phyloP scores from a whole-genome alignment of 148 eudicot genomes.

The Spergularia bocconei region DNA sequence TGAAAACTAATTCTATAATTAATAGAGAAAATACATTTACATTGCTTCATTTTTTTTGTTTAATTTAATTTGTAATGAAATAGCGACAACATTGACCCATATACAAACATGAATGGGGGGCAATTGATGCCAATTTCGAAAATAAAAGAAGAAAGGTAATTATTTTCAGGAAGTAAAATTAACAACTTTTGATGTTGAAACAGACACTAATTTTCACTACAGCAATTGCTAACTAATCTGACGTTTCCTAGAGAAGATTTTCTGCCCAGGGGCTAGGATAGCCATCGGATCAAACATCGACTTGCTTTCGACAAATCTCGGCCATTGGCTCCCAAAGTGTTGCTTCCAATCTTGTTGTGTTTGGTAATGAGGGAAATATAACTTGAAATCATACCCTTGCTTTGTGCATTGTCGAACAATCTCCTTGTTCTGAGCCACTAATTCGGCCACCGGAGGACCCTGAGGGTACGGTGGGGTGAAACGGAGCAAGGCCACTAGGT shows the following conservation, averaged over 20 bases:
- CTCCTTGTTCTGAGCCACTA: constrained; percentile 59
- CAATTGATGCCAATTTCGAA: constrained; percentile 2
- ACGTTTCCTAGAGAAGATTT: constrained; percentile 53
- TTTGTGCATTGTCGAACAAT: constrained; percentile 45
- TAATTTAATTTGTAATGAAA: constrained; percentile 21
- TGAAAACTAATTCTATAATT: background rate
- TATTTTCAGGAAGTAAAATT: constrained; percentile 16
- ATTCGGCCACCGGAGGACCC: constrained; percentile 46
- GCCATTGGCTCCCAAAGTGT: constrained; percentile 74
- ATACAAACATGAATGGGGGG: background rate
- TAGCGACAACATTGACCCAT: constrained; percentile 19
- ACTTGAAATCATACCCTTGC: constrained; percentile 60
- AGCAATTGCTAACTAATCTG: constrained; percentile 1
- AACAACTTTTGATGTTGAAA: background rate
- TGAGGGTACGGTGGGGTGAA: constrained; percentile 48
- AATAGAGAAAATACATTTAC: constrained; percentile 39
- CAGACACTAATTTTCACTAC: constrained; percentile 15
- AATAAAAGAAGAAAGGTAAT: constrained; percentile 4
- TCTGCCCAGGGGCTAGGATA: constrained; percentile 91
- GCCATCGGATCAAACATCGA: constrained; percentile 67
- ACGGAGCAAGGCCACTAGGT: constrained; percentile 77
- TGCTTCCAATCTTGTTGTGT: constrained; percentile 65
- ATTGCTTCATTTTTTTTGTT: constrained; percentile 30
- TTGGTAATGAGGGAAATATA: constrained; percentile 73
- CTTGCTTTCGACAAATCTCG: constrained; percentile 60